These are phyloP conservation scores for Chaetomiaceae sp. DNA, from an alignment of 2,329 filamentous ascomycete species.

Conservation along the genomic window DNA sequence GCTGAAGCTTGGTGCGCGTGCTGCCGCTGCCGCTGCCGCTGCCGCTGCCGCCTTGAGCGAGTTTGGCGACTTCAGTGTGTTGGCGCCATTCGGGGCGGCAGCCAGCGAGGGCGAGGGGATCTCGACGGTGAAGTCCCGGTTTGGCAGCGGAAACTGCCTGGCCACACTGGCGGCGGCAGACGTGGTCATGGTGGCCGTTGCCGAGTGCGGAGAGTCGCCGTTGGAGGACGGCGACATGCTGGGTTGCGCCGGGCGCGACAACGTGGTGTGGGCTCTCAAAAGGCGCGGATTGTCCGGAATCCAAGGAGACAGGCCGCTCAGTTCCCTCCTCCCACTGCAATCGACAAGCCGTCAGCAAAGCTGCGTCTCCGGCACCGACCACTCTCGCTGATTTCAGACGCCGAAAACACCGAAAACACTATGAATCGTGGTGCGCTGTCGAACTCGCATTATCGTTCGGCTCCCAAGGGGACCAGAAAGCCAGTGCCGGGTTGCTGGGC, in stretches of 20 bases:
- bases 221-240: conserved; percentile 52
- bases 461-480: conserved; percentile 3
- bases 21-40: conserved; percentile 18
- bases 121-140: conserved; percentile 48
- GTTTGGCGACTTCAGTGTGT: conserved; percentile 49
- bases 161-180: conserved; percentile 35
- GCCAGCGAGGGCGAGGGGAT: conserved; percentile 43
- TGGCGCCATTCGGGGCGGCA: conserved; percentile 37
- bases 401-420: conserved; percentile 15
- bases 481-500: conserved; percentile 2
- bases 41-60: conserved; percentile 41
- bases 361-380: conserved; percentile 6
- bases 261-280: neutral
- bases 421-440: conserved; percentile 9
- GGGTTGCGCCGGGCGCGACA: neutral
- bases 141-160: conserved; percentile 43
- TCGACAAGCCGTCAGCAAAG: conserved; percentile 3
- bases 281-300: neutral
- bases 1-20: conserved; percentile 48
- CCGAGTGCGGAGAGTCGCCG: conserved; percentile 48
- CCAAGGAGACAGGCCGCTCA: neutral
- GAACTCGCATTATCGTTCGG: conserved; percentile 21
- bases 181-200: conserved; percentile 32
- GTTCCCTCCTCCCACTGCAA: conserved; percentile 1
- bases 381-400: conserved; percentile 11